Base-by-base conservation (phyloP, 1,284 basidiomycete genomes). In the Inonotus obliquus region DNA sequence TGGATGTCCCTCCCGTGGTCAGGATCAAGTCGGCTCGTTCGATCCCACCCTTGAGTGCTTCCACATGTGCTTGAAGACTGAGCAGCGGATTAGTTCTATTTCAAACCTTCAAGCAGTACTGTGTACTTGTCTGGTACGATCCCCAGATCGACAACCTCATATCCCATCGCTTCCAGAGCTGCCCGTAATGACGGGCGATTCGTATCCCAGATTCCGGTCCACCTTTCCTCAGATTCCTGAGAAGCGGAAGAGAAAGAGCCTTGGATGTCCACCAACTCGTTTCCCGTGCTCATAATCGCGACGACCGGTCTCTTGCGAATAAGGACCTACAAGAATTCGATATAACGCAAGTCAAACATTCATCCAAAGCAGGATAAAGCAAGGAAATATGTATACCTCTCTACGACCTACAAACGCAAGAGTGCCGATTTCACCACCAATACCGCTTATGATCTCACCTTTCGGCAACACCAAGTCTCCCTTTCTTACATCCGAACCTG, bases 1-100 rank as follows among this genome's bases (percentile, higher is more conserved):
- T 96, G 4, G 89, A 92, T 1, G 93, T 94, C 2, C 93, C 93
- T 11, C 94, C 93, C 0, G 93, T 96, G 0, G 91, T 91, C 10
- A 96, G 73, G 9, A 95, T 71, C 2, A 96, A 73, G 69, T 95
- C 93, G 0, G 91, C 87, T 21, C 74, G 69, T 29, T 78, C 73
- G 3, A 92, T 75, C 0, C 87, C 92, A 25, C 72, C 73, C 54
- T 73, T 69, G 48, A 95, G 77, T 1, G 82, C 81, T 6, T 73
- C 69, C 13, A 86, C 77, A 64, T 93, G 92, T 1, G 82, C 77
- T 1, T 79, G 74, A 62, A 91, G 75, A 53, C 89, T 91, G 2
- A 19, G 13, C 9, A 19, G 19, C 25, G 21, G 2, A 38, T 47
- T 32, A 60, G n/a, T 45, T 44, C 49, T 6, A 25, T n/a, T 57